phyloP scores from a whole-genome alignment of 352 stramenopile genomes.

The Phytophthora sansomeana region DNA sequence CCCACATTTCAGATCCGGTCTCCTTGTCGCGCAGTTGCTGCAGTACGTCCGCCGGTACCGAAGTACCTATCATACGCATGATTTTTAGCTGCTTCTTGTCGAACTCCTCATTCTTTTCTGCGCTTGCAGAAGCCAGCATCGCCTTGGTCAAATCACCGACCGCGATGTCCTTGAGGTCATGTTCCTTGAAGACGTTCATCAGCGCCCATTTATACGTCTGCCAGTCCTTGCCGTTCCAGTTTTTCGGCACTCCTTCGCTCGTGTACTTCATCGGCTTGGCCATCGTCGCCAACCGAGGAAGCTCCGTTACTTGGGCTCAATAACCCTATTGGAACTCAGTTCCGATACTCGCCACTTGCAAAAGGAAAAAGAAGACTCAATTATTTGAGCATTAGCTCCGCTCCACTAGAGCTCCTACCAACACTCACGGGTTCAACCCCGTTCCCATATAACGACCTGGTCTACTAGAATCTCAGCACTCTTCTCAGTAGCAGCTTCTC shows the following conservation, averaged over 20 bases:
- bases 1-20: not conserved
- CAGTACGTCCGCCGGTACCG: not conserved
- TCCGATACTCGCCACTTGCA: no score
- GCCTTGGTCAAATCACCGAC: no score
- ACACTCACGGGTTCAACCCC: no score
- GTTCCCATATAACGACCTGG: no score
- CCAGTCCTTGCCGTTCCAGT: slow-evolving; percentile 3
- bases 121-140: no score
- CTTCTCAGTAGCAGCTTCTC: no score
- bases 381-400: no score
- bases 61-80: not conserved
- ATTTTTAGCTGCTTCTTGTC: not conserved
- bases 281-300: not conserved
- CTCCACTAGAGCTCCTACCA: no score
- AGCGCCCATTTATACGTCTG: no score
- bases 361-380: no score
- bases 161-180: not conserved
- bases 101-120: not conserved
- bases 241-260: slow-evolving; percentile 1
- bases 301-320: slow-evolving; percentile 2
- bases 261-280: not conserved
- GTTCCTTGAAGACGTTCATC: not conserved
- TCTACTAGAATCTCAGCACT: no score
- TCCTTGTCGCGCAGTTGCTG: not conserved
- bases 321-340: slow-evolving; percentile 6